Evolutionary conservation across 768 basidiomycete species (phyloP).

Genomic region (Guyanaporus albipodus): DNA sequence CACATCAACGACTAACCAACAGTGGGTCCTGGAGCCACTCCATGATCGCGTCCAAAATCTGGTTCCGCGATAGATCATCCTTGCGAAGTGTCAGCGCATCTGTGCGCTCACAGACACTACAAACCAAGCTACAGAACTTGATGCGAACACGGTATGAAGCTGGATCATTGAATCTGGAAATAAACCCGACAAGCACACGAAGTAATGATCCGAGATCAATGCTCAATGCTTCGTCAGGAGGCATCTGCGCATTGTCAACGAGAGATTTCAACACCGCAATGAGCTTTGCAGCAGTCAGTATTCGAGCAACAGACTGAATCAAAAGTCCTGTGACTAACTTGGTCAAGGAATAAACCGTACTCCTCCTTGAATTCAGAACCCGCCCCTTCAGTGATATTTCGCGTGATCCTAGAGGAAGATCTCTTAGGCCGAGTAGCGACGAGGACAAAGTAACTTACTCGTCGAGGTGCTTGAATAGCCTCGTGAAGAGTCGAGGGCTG

Average conservation of each 20-base stretch:
- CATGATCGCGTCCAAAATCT: slow-evolving; percentile 70
- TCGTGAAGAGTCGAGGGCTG: slow-evolving; percentile 62
- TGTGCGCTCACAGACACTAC: slow-evolving; percentile 58
- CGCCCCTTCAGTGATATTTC: slow-evolving; percentile 46
- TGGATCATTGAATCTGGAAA: slow-evolving; percentile 56
- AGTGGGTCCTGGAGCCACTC: slow-evolving; percentile 68
- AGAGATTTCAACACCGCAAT: slow-evolving; percentile 72
- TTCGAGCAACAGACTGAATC: neutral
- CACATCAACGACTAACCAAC: slow-evolving; percentile 38
- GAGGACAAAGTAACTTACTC: slow-evolving; percentile 46
- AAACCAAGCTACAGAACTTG: slow-evolving; percentile 72
- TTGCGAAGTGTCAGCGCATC: slow-evolving; percentile 63
- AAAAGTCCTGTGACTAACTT: slow-evolving; percentile 40
- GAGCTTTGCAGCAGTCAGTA: slow-evolving; percentile 44
- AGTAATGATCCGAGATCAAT: slow-evolving; percentile 63
- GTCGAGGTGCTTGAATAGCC: slow-evolving; percentile 67
- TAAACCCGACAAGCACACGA: slow-evolving; percentile 56
- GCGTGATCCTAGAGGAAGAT: slow-evolving; percentile 41
- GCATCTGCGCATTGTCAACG: slow-evolving; percentile 63
- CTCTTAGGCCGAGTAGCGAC: neutral
- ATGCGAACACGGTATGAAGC: slow-evolving; percentile 61
- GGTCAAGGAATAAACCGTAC: slow-evolving; percentile 61
- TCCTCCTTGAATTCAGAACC: slow-evolving; percentile 38
- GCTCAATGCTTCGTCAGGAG: slow-evolving; percentile 55
- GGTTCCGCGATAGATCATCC: slow-evolving; percentile 62